phyloP scores from a whole-genome alignment of 768 basidiomycete species.

The Lepiota brunneoincarnata region DNA sequence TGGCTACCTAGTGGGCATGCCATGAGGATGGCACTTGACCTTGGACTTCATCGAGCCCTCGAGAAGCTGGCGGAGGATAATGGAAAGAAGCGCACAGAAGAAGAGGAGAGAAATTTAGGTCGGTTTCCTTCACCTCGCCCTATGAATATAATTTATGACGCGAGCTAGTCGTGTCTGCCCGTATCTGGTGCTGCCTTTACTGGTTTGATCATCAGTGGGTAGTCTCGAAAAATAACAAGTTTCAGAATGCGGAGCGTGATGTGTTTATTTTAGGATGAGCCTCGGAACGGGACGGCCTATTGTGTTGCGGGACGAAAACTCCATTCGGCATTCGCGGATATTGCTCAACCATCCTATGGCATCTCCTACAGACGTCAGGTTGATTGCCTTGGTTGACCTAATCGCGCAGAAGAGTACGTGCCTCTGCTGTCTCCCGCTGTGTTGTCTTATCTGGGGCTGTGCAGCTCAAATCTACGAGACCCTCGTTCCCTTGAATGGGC shows the following conservation, averaged over 20 bases:
- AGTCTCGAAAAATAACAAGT: conserved; percentile 15
- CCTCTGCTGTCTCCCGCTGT: background rate
- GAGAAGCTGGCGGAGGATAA: conserved; percentile 84
- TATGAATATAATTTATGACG: conserved; percentile 5
- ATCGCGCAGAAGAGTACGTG: conserved; percentile 85
- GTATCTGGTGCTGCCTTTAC: conserved; percentile 93
- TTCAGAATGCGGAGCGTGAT: background rate
- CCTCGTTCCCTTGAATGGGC: conserved; percentile 79
- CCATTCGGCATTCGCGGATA: conserved; percentile 80
- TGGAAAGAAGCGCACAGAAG: conserved; percentile 66
- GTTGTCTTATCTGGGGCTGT: background rate
- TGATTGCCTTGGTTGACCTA: conserved; percentile 85
- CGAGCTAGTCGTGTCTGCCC: conserved; percentile 75
- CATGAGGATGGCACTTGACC: conserved; percentile 93
- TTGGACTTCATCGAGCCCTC: conserved; percentile 88
- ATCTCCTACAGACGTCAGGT: conserved; percentile 85
- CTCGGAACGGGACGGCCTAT: conserved; percentile 90
- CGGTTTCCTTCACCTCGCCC: conserved; percentile 21
- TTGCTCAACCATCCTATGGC: conserved; percentile 84
- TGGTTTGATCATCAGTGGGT: conserved; percentile 96
- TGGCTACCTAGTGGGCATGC: conserved; percentile 96
- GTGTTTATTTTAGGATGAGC: conserved; percentile 61
- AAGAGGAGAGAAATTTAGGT: conserved; percentile 88
- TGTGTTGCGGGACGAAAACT: conserved; percentile 84
- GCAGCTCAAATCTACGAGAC: conserved; percentile 93